Evolutionary conservation across 2,329 filamentous ascomycete species (phyloP).

Genomic region (Aschersonia sp.): DNA sequence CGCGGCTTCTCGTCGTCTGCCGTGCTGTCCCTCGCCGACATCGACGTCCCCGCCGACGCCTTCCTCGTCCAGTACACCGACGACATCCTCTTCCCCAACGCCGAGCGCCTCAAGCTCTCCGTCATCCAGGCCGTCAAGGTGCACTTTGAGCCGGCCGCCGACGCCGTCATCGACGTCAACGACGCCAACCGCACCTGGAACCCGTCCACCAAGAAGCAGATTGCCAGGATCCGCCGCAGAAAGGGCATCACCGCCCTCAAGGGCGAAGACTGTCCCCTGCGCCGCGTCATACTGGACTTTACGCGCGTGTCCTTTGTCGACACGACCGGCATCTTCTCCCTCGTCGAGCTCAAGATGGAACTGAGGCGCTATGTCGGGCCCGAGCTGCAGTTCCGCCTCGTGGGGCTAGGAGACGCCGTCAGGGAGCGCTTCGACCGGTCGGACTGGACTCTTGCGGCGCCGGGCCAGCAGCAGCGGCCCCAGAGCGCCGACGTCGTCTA

Average conservation of each 20-base stretch:
- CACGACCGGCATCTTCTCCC: constrained; percentile 32
- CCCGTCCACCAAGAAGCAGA: constrained; percentile 31
- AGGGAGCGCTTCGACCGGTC: constrained; percentile 22
- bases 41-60: constrained; percentile 28
- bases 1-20: constrained; percentile 7
- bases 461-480: constrained; percentile 8
- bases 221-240: constrained; percentile 26
- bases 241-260: constrained; percentile 17
- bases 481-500: constrained; percentile 8
- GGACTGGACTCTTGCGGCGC: constrained; percentile 19
- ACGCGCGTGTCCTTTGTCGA: constrained; percentile 36
- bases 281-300: constrained; percentile 37
- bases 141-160: constrained; percentile 22
- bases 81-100: constrained; percentile 46
- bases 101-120: constrained; percentile 32
- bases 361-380: constrained; percentile 32
- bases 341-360: constrained; percentile 32
- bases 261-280: constrained; percentile 23
- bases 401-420: constrained; percentile 28
- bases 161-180: constrained; percentile 22
- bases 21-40: constrained; percentile 4
- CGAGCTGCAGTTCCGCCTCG: constrained; percentile 30
- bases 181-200: constrained; percentile 36
- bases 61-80: constrained; percentile 42
- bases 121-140: constrained; percentile 34